phyloP scores from a whole-genome alignment of 768 basidiomycete species.

The Boletus bicolor region DNA sequence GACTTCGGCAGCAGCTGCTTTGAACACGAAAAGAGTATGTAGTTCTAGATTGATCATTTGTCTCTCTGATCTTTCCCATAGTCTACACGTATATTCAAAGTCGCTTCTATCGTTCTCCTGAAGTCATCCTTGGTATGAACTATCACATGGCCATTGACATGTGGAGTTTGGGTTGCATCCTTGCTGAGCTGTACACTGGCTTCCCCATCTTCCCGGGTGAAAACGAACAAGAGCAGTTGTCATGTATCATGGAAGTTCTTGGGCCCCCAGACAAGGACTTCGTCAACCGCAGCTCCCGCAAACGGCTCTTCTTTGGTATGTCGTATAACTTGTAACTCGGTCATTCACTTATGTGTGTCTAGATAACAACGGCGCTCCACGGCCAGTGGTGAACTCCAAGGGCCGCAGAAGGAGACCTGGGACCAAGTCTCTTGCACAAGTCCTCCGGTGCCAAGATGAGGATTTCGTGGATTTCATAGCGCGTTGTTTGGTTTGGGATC shows the following conservation, averaged over 20 bases:
- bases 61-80: slow-evolving; percentile 32
- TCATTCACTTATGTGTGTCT: slow-evolving; percentile 10
- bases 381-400: slow-evolving; percentile 94
- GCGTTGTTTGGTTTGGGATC: slow-evolving; percentile 98
- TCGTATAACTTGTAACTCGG: background rate
- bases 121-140: slow-evolving; percentile 98
- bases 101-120: slow-evolving; percentile 99
- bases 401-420: slow-evolving; percentile 90
- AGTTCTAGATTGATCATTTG: background rate
- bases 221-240: slow-evolving; percentile 96
- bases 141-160: slow-evolving; percentile 99
- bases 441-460: slow-evolving; percentile 89
- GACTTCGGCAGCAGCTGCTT: slow-evolving; percentile 99
- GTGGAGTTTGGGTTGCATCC: slow-evolving; percentile 99
- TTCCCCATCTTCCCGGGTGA: slow-evolving; percentile 99
- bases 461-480: slow-evolving; percentile 95
- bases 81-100: slow-evolving; percentile 99
- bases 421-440: slow-evolving; percentile 84
- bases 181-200: slow-evolving; percentile 95
- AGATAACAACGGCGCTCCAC: slow-evolving; percentile 93
- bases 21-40: slow-evolving; percentile 95
- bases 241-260: slow-evolving; percentile 99
- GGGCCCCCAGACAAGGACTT: slow-evolving; percentile 95
- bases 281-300: slow-evolving; percentile 88
- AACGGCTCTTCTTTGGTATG: slow-evolving; percentile 94